Base-by-base conservation (phyloP, 305 asterid genomes). In the Fraxinus velutina region DNA sequence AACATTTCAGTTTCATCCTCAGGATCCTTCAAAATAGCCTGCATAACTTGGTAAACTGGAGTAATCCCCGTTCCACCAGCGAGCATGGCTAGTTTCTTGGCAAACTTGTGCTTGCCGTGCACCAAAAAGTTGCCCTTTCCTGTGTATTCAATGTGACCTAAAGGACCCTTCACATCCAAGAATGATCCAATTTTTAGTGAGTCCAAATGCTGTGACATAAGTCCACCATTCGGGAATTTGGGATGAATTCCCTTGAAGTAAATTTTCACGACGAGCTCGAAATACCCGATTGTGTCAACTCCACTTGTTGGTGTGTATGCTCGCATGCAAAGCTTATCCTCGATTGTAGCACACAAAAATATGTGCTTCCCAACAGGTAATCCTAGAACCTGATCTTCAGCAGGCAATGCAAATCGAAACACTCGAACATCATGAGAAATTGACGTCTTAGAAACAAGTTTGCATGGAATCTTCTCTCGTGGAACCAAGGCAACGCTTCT, bases 31-130 rank as follows among this genome's bases (percentile, higher is more conserved):
- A 95, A 22, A 0, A 91, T 85, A 7, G 99, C 95, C 72, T 93
- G 97, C 97, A 95, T 95, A 2, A 92, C 94, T 81, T 95, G 99
- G 42, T 93, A 95, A 1, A 95, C 79, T 0, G 99, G 99, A 0
- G 99, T 95, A 5, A 93, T 93, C 0, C 99, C 99, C 0, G 98
- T 87, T 2, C 99, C 99, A 42, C 99, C 99, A 8, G 99, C 98
- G 50, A 95, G 80, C 99, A 95, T 91, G 13, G 94, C 97, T 0
- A 95, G 86, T 34, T 88, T 93, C 44, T 87, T 89, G 3, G 97
- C 93, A 24, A 83, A 88, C 81, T 91, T 92, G 2, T 29, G 86
- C 24, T 93, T 92, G 1, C 97, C 94, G 19, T 90, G 92, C 2
- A 88, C 97, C 0, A 78, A 42, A 77, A 93, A 93, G 66, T 88